Conservation (phyloP, 2,329 filamentous ascomycete species). For the Pseudogymnoascus sp. region DNA sequence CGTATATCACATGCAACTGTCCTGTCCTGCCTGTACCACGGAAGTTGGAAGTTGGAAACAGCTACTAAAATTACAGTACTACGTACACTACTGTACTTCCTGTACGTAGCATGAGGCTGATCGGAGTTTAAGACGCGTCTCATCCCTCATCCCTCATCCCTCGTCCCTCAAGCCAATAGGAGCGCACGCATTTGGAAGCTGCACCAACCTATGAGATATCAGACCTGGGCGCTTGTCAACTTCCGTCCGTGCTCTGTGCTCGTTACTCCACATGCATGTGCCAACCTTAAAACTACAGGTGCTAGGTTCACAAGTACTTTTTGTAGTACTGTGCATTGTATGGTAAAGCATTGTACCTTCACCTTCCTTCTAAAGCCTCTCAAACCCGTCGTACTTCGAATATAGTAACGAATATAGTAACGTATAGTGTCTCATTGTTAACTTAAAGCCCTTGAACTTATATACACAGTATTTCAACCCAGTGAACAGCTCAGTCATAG, state of each 20-base stretch:
- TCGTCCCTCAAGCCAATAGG: neutral
- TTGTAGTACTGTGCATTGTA: neutral
- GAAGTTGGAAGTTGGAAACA: slow-evolving; percentile 1
- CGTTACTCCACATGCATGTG: slow-evolving; percentile 3
- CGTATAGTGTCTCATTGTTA: neutral
- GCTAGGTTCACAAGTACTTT: neutral
- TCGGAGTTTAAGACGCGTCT: neutral
- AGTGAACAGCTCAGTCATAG: neutral
- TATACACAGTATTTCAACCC: neutral
- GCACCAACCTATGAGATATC: neutral
- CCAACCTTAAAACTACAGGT: neutral
- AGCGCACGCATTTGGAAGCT: neutral
- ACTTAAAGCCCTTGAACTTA: neutral
- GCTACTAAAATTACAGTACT: neutral
- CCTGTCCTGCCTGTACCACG: neutral
- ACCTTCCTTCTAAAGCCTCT: neutral
- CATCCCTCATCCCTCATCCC: no score
- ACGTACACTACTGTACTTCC: neutral
- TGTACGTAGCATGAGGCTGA: neutral
- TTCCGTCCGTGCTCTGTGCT: neutral
- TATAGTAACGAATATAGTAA: neutral
- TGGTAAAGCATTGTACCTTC: neutral
- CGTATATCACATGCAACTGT: neutral
- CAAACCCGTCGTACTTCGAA: neutral
- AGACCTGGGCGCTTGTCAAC: neutral